Conservation (phyloP, 306 rosid species). For the Gynostemma pentaphyllum region DNA sequence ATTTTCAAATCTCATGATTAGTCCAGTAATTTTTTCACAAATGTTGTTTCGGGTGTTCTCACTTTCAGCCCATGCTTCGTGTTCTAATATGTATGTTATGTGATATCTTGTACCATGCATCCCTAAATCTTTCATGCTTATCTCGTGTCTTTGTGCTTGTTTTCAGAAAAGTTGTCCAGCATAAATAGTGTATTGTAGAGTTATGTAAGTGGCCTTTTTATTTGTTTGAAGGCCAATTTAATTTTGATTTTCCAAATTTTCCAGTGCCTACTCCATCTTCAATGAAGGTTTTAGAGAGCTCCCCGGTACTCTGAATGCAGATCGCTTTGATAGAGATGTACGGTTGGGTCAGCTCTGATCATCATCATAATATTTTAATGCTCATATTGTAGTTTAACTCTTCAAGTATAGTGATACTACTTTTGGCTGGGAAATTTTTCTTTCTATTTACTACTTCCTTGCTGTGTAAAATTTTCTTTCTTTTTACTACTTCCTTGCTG, state of each 20-base stretch:
- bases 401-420: too few species aligned
- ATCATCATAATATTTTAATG: conserved; percentile 8
- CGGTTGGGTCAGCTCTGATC: conserved; percentile 82
- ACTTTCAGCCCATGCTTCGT: too few species aligned
- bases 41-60: too few species aligned
- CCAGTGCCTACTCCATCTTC: conserved; percentile 92
- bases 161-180: background rate
- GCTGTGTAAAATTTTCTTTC: background rate
- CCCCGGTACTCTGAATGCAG: conserved; percentile 84
- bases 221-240: background rate
- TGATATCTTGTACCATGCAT: background rate
- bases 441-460: too few species aligned
- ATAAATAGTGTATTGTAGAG: background rate
- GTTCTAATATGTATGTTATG: too few species aligned
- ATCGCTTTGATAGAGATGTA: conserved; percentile 71
- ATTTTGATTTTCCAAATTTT: conserved; percentile 3
- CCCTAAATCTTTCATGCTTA: background rate
- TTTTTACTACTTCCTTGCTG: background rate
- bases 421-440: background rate
- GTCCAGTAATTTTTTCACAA: background rate
- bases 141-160: too few species aligned
- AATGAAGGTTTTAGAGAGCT: conserved; percentile 93
- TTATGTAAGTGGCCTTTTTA: background rate
- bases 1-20: background rate
- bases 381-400: background rate